Percentiles rank a stretch among this genome's conserved stretches.
phyloP scores from a whole-genome alignment of 257 asterid genomes.

The Mentha longifolia region DNA sequence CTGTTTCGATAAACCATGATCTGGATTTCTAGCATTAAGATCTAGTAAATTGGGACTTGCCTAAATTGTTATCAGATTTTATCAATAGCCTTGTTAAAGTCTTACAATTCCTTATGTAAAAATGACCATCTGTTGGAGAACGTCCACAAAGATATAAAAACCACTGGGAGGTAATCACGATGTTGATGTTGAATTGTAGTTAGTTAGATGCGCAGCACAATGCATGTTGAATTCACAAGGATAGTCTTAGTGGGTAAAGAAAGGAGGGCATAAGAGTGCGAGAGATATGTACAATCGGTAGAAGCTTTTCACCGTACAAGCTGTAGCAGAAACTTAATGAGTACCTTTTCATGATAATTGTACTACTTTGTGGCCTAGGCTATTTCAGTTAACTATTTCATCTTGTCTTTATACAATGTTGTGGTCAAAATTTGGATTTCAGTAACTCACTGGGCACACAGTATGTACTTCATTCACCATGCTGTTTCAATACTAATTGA shows the following conservation, averaged over 20 bases:
- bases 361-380: conserved; percentile 12
- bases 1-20: not conserved
- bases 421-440: conserved; percentile 12
- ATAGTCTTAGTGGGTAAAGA: not conserved
- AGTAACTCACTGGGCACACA: not conserved
- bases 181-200: not conserved
- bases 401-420: not conserved
- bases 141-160: not conserved
- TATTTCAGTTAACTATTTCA: not conserved
- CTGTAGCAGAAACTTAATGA: not conserved
- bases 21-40: not conserved
- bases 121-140: not conserved
- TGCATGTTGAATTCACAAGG: not conserved
- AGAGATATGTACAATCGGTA: conserved; percentile 3
- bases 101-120: not conserved
- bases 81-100: not conserved
- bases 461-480: not conserved
- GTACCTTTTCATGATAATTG: conserved; percentile 7
- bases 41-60: not conserved
- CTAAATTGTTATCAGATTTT: not conserved
- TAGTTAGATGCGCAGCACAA: not conserved
- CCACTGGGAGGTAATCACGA: conserved; percentile 4
- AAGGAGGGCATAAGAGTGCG: not conserved
- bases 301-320: not conserved
- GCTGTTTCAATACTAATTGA: conserved; percentile 28